Base-by-base conservation (phyloP, 2,329 filamentous ascomycete genomes). In the Gyromitra esculenta region DNA sequence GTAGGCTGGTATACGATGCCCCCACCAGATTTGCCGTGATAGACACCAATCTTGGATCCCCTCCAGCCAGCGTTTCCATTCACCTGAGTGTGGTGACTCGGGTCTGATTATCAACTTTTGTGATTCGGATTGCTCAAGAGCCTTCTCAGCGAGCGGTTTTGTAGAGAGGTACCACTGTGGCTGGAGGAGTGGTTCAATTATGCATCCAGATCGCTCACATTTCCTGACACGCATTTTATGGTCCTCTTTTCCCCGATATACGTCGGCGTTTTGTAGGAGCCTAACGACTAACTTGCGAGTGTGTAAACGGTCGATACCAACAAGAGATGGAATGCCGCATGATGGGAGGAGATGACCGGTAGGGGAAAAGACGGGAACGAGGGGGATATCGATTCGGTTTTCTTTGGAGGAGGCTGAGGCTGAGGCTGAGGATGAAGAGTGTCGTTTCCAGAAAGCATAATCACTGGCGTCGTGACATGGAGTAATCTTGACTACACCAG, bases 21-120 rank as follows among this genome's bases (percentile, higher is more conserved):
- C 80, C 80, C 79, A 81, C 80, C 80, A 81, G 11, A 79, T 78
- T 68, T 81, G 79, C 15, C 79, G 72, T 43, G 78, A 79, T 62
- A 81, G 37, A 72, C 79, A 81, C 80, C 80, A 81, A 45, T 81
- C 80, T 37, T 80, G 75, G 18, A 78, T 79, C 7, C 75, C 70
- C n/a, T 74, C 72, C 15, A 81, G 62, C 72, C 77, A 78, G 31
- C 45, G 73, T 18, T 78, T 50, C 72, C 77, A 80, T n/a, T 76
- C 57, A n/a, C 60, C 56, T 25, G 65, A 48, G 18, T 74, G 60
- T 31, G 77, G 78, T 3, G 56, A 25, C 21, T 72, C 69, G 9
- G 80, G 80, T 39, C 59, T 63, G 21, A 81, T 76, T n/a, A 43
- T 69, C 43, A 76, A 70, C 65, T 21, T 43, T 60, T 69, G 77